Evolutionary conservation across 331 rosid species (phyloP), one percentile per base, ranked within the genome.

Genomic region (Dryas integrifolia): DNA sequence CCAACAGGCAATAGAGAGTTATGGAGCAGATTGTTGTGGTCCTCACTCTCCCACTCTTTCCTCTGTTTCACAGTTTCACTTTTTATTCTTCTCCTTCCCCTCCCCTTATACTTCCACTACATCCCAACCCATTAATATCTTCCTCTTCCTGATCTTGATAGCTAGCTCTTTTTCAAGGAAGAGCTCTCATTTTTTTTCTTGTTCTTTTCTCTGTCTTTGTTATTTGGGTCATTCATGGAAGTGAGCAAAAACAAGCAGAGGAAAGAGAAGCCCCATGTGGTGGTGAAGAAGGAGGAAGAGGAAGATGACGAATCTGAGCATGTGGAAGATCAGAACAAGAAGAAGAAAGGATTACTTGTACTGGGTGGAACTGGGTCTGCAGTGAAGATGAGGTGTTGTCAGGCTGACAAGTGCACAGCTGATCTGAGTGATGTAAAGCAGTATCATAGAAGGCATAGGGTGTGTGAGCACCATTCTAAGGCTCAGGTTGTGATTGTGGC

Each of bases 391-490:
- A 59, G 85, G 76, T 75, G 86, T 70, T 90, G 96, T 72, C 96
- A 88, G 44, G 92, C 81, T 44, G 96, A 90, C 83, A 88, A 82
- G 69, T 90, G 96, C 66, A 21, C 72, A 38, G 84, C 88, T 3
- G 87, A 90, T 82, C 83, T 90, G 71, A 80, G 67, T 35, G 91
- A 78, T n/a, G 96, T 86, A 0, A 90, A 85, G 84, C 85, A 67
- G 75, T 90, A 88, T 58, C 91, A 90, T 35, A 67, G 77, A 83
- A 84, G 87, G 75, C 93, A 86, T 67, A 90, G 65, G 84, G 93
- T 90, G 18, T 90, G 96, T 68, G 89, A 90, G 73, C 61, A 52
- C 49, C 96, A 90, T 72, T 81, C 93, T 58, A 88, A 90, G 81
- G 87, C 93, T 79, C 90, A 81, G 84, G 82, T 75, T n/a, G 96